Evolutionary conservation across 2,329 filamentous ascomycete species (phyloP), one percentile per base, ranked within the genome.

Genomic region (Scolecobasidium constrictum): DNA sequence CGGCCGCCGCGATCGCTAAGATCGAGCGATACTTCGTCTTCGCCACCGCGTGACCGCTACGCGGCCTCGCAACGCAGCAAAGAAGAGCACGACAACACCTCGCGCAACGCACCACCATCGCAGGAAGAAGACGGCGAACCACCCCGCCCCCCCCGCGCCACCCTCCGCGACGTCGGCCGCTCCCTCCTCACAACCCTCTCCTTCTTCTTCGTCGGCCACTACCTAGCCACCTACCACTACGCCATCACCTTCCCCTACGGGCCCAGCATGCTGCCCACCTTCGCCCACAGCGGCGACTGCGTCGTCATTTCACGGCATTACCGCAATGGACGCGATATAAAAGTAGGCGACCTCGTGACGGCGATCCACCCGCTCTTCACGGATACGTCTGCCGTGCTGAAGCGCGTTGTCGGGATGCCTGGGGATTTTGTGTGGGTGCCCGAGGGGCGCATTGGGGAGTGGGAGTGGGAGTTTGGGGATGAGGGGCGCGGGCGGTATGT

Each of bases 331-430:
- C 75, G 81, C 17, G 69, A 66, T 11, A 61, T 84, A 23, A 56
- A 64, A 39, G 80, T 94, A n/a, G 92, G 92, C 20, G 92, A 98
- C 61, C 64, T 95, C 9, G 78, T 96, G 38, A 72, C 75, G 18
- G 51, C 53, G 2, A 74, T 87, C 40, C 16, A 35, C 17, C 40
- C 40, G 31, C 7, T 26, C 13, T 15, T 20, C 4, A 13, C 40
- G 11, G 34, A 42, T 5, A 33, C 31, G 16, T 9, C 9, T n/a
- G 16, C 4, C 15, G 34, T 42, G 17, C 4, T 36, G 1, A 98
- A 98, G 69, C 75, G 92, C 47, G 77, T 95, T 1, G 51, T 68
- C 19, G 65, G 63, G 2, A 63, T 70, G 64, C 60, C 60, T 4
- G 66, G 83, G 0, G 84, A 90, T 55, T 86, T 84, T 53, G 82